These are phyloP conservation scores for Tylopilus rubrobrunneus DNA, from an alignment of 768 basidiomycete species.

Conservation along the genomic window DNA sequence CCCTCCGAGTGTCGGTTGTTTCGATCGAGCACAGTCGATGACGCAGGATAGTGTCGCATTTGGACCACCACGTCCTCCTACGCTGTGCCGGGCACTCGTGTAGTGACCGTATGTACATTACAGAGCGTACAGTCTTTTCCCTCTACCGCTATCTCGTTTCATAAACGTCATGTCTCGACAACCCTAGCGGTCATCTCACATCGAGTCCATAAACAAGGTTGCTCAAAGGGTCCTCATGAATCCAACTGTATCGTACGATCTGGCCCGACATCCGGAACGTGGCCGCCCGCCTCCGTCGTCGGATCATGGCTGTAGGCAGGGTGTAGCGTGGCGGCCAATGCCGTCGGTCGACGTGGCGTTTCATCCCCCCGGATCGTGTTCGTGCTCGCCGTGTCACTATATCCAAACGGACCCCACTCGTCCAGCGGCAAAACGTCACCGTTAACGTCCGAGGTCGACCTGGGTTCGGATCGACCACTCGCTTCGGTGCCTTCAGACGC, in stretches of 20 bases:
- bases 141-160: neutral
- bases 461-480: constrained; percentile 13
- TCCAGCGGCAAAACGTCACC: constrained; percentile 20
- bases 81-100: neutral
- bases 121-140: neutral
- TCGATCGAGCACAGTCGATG: neutral
- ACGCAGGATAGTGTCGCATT: neutral
- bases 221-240: constrained; percentile 9
- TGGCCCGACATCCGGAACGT: constrained; percentile 19
- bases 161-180: neutral
- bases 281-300: constrained; percentile 12
- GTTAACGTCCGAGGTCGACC: constrained; percentile 29
- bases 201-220: constrained; percentile 9
- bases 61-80: neutral
- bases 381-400: constrained; percentile 37
- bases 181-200: constrained; percentile 1
- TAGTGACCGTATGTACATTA: neutral
- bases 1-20: neutral
- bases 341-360: constrained; percentile 45
- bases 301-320: constrained; percentile 23
- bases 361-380: constrained; percentile 33
- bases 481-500: constrained; percentile 22
- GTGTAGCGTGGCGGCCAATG: constrained; percentile 19
- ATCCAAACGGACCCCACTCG: constrained; percentile 39
- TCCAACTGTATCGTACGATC: constrained; percentile 29